These are phyloP conservation scores for Rhododendron griersonianum DNA, from an alignment of 148 eudicot genomes.

Conservation along the genomic window DNA sequence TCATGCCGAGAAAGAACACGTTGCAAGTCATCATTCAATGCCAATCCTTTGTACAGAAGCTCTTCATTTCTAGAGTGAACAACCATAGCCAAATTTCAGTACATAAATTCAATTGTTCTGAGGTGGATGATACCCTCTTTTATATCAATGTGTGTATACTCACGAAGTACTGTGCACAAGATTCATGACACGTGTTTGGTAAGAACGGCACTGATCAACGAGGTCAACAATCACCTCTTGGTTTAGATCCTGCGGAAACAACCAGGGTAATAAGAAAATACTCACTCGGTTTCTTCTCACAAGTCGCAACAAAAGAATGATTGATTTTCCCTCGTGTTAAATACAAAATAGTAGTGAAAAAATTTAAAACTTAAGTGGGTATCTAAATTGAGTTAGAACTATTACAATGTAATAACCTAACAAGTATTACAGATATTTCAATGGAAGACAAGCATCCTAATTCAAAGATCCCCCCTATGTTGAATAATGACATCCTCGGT, in stretches of 20 bases:
- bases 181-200: conserved; percentile 75
- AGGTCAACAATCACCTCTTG: conserved; percentile 88
- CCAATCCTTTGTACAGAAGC: conserved; percentile 75
- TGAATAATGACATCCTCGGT: neutral
- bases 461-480: neutral
- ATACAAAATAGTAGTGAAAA: neutral
- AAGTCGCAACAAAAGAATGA: neutral
- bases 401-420: neutral
- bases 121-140: neutral
- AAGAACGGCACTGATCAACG: conserved; percentile 89
- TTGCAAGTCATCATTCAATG: conserved; percentile 83
- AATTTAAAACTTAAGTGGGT: neutral
- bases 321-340: neutral
- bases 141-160: conserved; percentile 14
- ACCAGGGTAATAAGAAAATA: neutral
- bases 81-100: neutral
- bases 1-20: conserved; percentile 73
- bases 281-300: neutral
- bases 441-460: neutral
- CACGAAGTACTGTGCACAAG: conserved; percentile 78
- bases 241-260: conserved; percentile 53
- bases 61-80: conserved; percentile 63
- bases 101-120: neutral
- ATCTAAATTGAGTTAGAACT: neutral
- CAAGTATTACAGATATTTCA: neutral